Evolutionary conservation across 1,284 basidiomycete genomes (phyloP), one percentile per base, ranked within the genome.

Genomic region (Lignosus rhinocerotis): DNA sequence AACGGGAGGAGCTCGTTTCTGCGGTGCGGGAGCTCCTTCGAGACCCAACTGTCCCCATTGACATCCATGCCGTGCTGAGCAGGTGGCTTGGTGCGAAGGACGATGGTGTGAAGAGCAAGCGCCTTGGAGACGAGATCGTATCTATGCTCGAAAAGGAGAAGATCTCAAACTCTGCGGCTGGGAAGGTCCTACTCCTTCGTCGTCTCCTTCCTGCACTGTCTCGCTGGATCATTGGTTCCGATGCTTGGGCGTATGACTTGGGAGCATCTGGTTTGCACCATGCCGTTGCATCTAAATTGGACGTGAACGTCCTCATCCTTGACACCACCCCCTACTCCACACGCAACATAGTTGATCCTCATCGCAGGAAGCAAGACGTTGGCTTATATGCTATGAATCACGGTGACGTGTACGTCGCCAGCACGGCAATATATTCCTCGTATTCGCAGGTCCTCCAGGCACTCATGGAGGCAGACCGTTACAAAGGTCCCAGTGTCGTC

Each of bases 351-450:
- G 81, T 77, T 33, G 90, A 94, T 63, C 87, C 87, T 8, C 79
- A 83, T 61, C 83, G 88, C 55, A 82, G 93, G 60, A 96, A 96
- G 76, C 94, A 94, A 70, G 95, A 98, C 74, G 89, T 95, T 46
- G 95, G 94, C 1, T 79, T 98, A 49, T 99, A 99, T 72, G 97
- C 96, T 12, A 96, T 99, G 93, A 98, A 97, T 77, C 93, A 98
- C 73, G 96, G 96, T 16, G 91, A 95, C 70, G 93, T 95, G 58
- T 99, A 94, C 72, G 96, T 98, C 56, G 95, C 95, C 10, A 94
- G 92, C 69, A 87, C 97, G 41, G 97, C 97, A 6, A 89, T 98
- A 56, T 98, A 96, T 75, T 91, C 94, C 43, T 96, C 96, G 51
- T 99, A 98, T 73, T 85, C 92, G 1, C 96, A 98, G 71, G 95